A percentile compares a stretch with the other conserved stretches of the same genome.
Conservation (phyloP, 2,329 filamentous ascomycete genomes). For the Xylaria sp. region DNA sequence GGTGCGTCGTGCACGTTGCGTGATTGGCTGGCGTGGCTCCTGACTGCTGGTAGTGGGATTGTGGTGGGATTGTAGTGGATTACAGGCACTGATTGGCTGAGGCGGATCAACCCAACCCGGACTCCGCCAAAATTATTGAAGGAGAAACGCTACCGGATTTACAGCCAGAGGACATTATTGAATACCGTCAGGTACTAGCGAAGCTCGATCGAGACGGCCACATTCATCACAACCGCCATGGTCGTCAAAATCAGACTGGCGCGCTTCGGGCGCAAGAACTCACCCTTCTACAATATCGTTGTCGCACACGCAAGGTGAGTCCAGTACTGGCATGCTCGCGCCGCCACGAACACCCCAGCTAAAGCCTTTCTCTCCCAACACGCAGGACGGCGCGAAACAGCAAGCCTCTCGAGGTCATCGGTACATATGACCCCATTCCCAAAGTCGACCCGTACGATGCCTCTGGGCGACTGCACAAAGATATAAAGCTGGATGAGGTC, state of each 20-base stretch:
- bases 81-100: conserved; percentile 33
- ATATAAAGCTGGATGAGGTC: conserved; percentile 82
- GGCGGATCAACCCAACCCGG: conserved; percentile 46
- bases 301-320: conserved; percentile 86
- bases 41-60: too few relatives aligned
- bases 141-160: too few relatives aligned
- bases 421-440: conserved; percentile 73
- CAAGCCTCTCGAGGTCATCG: conserved; percentile 91
- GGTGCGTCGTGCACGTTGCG: too few relatives aligned
- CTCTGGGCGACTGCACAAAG: conserved; percentile 80
- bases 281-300: conserved; percentile 98
- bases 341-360: background rate
- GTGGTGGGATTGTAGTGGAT: too few relatives aligned
- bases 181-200: too few relatives aligned
- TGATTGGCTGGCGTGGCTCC: conserved; percentile 18
- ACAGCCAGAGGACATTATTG: too few relatives aligned
- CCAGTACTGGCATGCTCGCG: background rate
- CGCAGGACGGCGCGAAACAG: conserved; percentile 81
- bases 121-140: conserved; percentile 42
- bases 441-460: conserved; percentile 64
- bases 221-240: conserved; percentile 57
- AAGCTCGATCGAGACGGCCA: background rate
- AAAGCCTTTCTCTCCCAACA: background rate
- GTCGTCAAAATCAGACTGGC: conserved; percentile 92
- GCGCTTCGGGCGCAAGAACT: conserved; percentile 86